These are phyloP conservation scores for Pythium rishiriense DNA, from an alignment of 352 stramenopile species.

Conservation along the genomic window DNA sequence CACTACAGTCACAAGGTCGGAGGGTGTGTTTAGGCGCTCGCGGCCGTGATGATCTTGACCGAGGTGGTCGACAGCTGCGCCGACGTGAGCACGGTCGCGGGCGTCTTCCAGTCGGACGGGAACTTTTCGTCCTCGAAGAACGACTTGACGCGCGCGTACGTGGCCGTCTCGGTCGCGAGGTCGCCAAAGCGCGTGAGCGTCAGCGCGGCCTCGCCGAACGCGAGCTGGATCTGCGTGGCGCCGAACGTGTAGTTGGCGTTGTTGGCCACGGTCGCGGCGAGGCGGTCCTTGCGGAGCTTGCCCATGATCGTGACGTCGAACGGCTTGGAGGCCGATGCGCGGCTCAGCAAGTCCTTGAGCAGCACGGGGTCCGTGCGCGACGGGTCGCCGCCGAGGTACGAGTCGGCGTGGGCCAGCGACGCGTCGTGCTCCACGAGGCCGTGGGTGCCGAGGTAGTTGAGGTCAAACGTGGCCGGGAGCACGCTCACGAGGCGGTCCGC, in stretches of 20 bases:
- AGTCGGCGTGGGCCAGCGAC: constrained; percentile 45
- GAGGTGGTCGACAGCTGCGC: neutral
- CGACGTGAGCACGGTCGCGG: constrained; percentile 4
- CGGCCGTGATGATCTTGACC: constrained; percentile 4
- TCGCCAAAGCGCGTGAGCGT: constrained; percentile 14
- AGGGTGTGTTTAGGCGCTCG: constrained; percentile 6
- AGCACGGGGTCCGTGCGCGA: constrained; percentile 31
- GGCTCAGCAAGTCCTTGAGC: constrained; percentile 31
- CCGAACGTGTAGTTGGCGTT: too few species aligned
- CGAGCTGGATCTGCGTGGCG: constrained; percentile 19
- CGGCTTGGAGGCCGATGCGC: constrained; percentile 15
- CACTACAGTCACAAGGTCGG: too few species aligned
- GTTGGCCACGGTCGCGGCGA: too few species aligned
- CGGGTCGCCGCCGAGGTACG: constrained; percentile 40
- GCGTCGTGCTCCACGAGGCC: constrained; percentile 46
- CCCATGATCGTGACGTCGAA: constrained; percentile 4
- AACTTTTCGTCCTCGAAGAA: constrained; percentile 45
- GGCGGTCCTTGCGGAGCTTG: too few species aligned
- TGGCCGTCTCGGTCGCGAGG: constrained; percentile 6
- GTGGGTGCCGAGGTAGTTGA: constrained; percentile 39
- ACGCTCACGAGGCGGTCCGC: neutral
- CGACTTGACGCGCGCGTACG: constrained; percentile 24
- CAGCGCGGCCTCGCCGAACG: constrained; percentile 3
- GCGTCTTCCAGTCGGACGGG: constrained; percentile 10
- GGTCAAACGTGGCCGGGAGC: constrained; percentile 22